These are phyloP conservation scores for Aspergillus aculeatinus DNA, from an alignment of 2,329 filamentous ascomycete genomes.

Conservation along the genomic window DNA sequence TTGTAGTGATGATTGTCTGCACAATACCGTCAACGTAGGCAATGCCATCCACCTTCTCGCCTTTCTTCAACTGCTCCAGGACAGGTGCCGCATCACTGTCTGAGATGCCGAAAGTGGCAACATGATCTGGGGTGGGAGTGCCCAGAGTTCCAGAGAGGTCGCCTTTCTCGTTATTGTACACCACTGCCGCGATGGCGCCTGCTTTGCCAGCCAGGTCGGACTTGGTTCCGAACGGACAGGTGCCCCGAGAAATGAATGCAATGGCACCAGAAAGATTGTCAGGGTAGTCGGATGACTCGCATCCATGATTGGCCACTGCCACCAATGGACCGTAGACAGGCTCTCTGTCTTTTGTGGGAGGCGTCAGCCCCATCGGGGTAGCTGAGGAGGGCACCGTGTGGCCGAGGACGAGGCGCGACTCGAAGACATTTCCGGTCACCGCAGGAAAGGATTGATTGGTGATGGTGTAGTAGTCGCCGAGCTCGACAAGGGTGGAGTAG, in stretches of 20 bases:
- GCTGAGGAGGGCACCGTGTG: conserved; percentile 54
- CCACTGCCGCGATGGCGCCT: conserved; percentile 69
- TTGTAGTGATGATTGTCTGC: conserved; percentile 52
- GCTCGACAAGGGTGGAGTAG: conserved; percentile 49
- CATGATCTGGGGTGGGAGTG: conserved; percentile 52
- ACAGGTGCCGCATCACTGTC: conserved; percentile 60
- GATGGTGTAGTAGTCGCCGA: conserved; percentile 34
- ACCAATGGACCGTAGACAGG: conserved; percentile 51
- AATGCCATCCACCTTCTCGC: conserved; percentile 38
- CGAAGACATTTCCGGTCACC: conserved; percentile 59
- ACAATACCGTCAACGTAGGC: conserved; percentile 47
- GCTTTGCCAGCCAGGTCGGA: conserved; percentile 65
- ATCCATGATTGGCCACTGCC: conserved; percentile 60
- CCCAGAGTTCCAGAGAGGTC: conserved; percentile 67
- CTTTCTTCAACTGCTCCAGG: conserved; percentile 53
- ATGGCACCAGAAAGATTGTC: conserved; percentile 59
- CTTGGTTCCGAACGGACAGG: conserved; percentile 70
- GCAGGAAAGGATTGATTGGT: conserved; percentile 60
- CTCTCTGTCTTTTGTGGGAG: conserved; percentile 36
- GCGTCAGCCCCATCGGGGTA: conserved; percentile 64
- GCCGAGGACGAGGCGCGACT: conserved; percentile 61
- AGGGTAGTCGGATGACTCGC: conserved; percentile 64
- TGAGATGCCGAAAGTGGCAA: conserved; percentile 65
- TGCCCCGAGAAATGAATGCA: conserved; percentile 68
- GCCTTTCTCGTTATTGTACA: conserved; percentile 71